Conservation (phyloP, 2,329 filamentous ascomycete species). For the Xylaria sp. region DNA sequence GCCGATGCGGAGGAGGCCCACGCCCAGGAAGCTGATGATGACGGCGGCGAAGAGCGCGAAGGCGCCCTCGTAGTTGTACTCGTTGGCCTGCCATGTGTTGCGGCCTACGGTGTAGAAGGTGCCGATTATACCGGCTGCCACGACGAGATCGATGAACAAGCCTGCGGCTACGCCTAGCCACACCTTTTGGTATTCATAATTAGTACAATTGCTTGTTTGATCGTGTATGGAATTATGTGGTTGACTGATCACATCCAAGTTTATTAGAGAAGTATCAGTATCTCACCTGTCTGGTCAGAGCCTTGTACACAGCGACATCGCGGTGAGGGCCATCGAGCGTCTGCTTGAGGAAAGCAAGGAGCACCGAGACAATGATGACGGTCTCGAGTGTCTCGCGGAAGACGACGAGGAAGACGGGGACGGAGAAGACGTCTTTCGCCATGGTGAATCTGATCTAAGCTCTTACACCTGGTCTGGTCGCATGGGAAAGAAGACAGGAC, state of each 20-base stretch:
- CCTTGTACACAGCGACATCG: constrained; percentile 73
- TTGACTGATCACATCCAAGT: no score
- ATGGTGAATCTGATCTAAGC: constrained; percentile 36
- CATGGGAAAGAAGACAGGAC: background rate
- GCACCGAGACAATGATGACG: constrained; percentile 86
- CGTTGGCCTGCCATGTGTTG: constrained; percentile 73
- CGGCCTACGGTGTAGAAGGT: constrained; percentile 77
- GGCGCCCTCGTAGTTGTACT: constrained; percentile 83
- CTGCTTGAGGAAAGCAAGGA: constrained; percentile 87
- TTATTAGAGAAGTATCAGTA: background rate
- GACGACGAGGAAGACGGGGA: constrained; percentile 82
- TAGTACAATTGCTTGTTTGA: constrained; percentile 9
- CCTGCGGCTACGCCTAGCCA: constrained; percentile 75
- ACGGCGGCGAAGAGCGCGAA: constrained; percentile 80
- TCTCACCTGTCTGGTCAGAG: constrained; percentile 70
- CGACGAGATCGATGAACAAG: constrained; percentile 70
- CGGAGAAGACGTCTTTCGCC: constrained; percentile 47
- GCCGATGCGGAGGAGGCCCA: constrained; percentile 80
- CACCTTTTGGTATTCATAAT: constrained; percentile 56
- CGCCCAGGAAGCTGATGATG: constrained; percentile 85
- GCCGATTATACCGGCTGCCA: constrained; percentile 76
- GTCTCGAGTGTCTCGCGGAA: constrained; percentile 88
- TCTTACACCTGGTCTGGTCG: background rate
- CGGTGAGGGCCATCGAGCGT: constrained; percentile 73
- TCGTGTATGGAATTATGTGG: background rate